Evolutionary conservation across 345 rosid species (phyloP), one percentile per base, ranked within the genome.

Genomic region (Kernera saxatilis): DNA sequence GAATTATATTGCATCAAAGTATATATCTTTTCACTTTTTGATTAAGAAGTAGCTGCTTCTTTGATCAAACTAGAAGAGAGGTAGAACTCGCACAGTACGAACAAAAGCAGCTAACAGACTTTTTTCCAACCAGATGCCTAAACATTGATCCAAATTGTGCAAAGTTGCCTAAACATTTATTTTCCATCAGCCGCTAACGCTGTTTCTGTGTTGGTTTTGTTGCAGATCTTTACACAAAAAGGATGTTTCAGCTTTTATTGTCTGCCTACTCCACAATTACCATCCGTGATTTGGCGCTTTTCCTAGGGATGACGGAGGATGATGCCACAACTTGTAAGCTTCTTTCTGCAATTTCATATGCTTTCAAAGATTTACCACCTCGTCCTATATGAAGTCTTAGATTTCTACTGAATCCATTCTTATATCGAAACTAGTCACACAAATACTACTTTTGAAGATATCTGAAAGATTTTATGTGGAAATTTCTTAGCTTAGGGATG

Each of bases 251-350:
- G 80, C 81, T 92, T 53, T 69, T 94, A 71, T 71, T 74, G 8
- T 89, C 96, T 81, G 97, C 99, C 56, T 91, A 94, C 77, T 87
- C 98, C 25, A 89, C 92, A 21, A 84, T 94, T 54, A 84, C 92
- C 70, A 72, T 85, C 72, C 78, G 49, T 54, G 97, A 91, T 69
- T 70, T 92, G 11, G 90, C 92, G 6, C 88, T 69, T 55, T 91
- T 89, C 84, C 83, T 91, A 36, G 99, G 99, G 74, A 94, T 85
- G 98, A 82, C 65, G 1, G 98, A 91, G 79, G 91, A 86, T 23
- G 88, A 88, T 79, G 90, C 89, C 44, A 71, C 84, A 36, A 78
- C 78, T 19, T 89, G 98, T 92, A 86, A 83, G 99, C 32, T 75
- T 70, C 69, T 54, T 21, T 32, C 48, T 74, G 6, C 69, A 60